Evolutionary conservation across 805 yeast species (phyloP).

Genomic region (Spathaspora boniae): DNA sequence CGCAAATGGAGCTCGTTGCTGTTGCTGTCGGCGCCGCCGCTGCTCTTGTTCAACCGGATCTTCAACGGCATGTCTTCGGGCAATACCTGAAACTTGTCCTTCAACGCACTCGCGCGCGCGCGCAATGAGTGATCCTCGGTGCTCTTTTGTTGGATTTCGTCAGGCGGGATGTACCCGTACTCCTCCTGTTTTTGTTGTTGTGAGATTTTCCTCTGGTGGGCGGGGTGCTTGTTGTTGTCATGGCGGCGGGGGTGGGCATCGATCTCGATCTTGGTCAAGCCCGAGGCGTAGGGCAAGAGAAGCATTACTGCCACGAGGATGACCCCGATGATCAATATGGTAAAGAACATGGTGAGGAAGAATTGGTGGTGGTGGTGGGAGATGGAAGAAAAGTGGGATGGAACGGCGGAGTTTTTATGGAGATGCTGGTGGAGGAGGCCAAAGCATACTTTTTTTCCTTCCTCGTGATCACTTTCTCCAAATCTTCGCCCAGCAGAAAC

Average conservation of each 20-base stretch:
- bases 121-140: slow-evolving; percentile 11
- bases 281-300: slow-evolving; percentile 48
- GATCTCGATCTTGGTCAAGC: slow-evolving; percentile 43
- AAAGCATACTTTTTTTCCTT: too few relatives aligned
- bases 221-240: slow-evolving; percentile 13
- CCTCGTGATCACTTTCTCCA: too few relatives aligned
- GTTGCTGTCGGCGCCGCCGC: slow-evolving; percentile 6
- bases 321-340: slow-evolving; percentile 38
- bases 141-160: slow-evolving; percentile 23
- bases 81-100: slow-evolving; percentile 29
- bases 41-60: slow-evolving; percentile 25
- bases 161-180: slow-evolving; percentile 40
- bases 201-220: slow-evolving; percentile 5
- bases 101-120: slow-evolving; percentile 21
- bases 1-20: slow-evolving; percentile 15
- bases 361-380: too few relatives aligned
- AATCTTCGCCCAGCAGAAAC: too few relatives aligned
- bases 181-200: slow-evolving; percentile 12
- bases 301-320: slow-evolving; percentile 39
- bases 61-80: slow-evolving; percentile 35
- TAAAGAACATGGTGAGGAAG: slow-evolving; percentile 33
- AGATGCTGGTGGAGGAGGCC: too few relatives aligned
- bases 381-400: too few relatives aligned
- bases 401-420: too few relatives aligned
- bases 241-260: too few relatives aligned